These are phyloP conservation scores for Amanita molliuscula DNA, from an alignment of 768 basidiomycete genomes.

Conservation along the genomic window DNA sequence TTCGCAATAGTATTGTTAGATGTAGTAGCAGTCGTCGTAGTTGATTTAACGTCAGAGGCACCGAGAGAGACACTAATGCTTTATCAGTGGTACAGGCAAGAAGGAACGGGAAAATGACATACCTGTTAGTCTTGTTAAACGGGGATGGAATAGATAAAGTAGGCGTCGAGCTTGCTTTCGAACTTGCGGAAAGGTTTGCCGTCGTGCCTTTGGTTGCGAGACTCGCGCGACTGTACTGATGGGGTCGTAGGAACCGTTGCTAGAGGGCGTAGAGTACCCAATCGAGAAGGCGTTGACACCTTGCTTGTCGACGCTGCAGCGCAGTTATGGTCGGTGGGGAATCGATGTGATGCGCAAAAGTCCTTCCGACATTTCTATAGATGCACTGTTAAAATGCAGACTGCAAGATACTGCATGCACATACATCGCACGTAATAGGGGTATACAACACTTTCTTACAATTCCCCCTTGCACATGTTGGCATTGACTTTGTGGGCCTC, in stretches of 20 bases:
- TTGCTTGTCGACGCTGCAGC: conserved; percentile 11
- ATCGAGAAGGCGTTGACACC: conserved; percentile 22
- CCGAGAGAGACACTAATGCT: conserved; percentile 35
- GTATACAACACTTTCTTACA: conserved; percentile 70
- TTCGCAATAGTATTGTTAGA: conserved; percentile 11
- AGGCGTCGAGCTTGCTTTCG: conserved; percentile 10
- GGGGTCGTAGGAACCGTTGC: conserved; percentile 19
- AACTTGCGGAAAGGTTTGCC: conserved; percentile 11
- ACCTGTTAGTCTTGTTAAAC: conserved; percentile 57
- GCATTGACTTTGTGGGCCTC: conserved; percentile 35
- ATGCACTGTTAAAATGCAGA: conserved; percentile 1
- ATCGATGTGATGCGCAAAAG: conserved; percentile 74
- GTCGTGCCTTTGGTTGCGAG: conserved; percentile 9
- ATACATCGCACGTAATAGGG: conserved; percentile 65
- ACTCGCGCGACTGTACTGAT: conserved; percentile 15
- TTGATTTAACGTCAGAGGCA: conserved; percentile 8
- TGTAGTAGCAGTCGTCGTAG: conserved; percentile 13
- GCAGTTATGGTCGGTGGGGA: conserved; percentile 65
- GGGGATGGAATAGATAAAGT: conserved; percentile 14
- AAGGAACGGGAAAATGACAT: conserved; percentile 24
- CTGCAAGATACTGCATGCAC: conserved; percentile 18
- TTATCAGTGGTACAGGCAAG: conserved; percentile 53
- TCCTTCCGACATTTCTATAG: conserved; percentile 57
- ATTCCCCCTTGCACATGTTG: conserved; percentile 46
- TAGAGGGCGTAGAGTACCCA: conserved; percentile 26